Conservation (phyloP, 345 rosid genomes). For the Boechera divaricarpa region DNA sequence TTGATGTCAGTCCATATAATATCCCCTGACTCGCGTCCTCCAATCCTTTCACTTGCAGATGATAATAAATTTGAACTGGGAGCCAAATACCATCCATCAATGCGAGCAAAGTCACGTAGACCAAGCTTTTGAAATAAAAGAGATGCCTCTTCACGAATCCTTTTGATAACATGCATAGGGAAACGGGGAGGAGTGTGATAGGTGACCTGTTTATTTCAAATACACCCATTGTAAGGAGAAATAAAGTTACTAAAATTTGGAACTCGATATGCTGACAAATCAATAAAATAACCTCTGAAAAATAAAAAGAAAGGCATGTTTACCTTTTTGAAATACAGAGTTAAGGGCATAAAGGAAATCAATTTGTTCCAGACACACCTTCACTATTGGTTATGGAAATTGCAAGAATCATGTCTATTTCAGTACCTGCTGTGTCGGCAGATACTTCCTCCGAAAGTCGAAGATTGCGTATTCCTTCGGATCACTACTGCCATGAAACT, state of each 20-base stretch:
- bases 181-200: constrained; percentile 98
- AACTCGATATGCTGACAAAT: constrained; percentile 29
- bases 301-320: not conserved
- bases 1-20: constrained; percentile 84
- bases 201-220: constrained; percentile 66
- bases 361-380: constrained; percentile 15
- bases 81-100: constrained; percentile 97
- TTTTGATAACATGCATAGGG: constrained; percentile 69
- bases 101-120: constrained; percentile 88
- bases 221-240: constrained; percentile 16
- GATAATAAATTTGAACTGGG: constrained; percentile 49
- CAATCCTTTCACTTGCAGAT: constrained; percentile 53
- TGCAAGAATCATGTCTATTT: constrained; percentile 19
- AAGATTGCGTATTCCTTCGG: constrained; percentile 77
- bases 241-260: constrained; percentile 17
- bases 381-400: constrained; percentile 21
- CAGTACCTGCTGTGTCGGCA: constrained; percentile 92
- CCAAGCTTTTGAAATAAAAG: constrained; percentile 71
- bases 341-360: constrained; percentile 13
- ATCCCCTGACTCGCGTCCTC: constrained; percentile 54
- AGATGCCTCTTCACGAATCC: constrained; percentile 86
- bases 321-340: constrained; percentile 16
- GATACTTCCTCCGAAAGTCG: constrained; percentile 91
- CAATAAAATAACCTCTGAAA: constrained; percentile 3
- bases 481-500: constrained; percentile 66